phyloP scores from a whole-genome alignment of 139 green algal genomes.

The Asterochloris erici region DNA sequence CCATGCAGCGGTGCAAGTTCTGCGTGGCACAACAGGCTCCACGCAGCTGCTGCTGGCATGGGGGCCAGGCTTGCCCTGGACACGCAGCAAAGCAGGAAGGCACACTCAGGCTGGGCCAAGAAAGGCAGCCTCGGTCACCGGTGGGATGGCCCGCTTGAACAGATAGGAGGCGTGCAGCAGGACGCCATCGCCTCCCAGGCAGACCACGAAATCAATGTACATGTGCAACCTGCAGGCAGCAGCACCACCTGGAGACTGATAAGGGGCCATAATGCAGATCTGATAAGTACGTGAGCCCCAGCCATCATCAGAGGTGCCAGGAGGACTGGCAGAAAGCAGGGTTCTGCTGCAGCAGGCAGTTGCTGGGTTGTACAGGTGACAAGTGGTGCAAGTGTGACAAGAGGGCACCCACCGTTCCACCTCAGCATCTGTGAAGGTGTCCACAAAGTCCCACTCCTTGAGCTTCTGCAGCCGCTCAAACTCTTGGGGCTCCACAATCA shows the following conservation, averaged over 20 bases:
- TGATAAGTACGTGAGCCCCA: background rate
- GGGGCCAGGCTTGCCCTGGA: too few species aligned
- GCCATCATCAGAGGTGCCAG: too few species aligned
- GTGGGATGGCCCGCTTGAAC: conserved; percentile 66
- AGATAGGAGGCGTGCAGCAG: conserved; percentile 90
- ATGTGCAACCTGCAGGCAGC: conserved; percentile 43
- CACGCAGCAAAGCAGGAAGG: too few species aligned
- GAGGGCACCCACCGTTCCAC: conserved; percentile 28
- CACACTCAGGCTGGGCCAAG: background rate
- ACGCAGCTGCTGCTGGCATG: too few species aligned
- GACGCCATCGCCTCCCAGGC: conserved; percentile 94
- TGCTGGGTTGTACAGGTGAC: too few species aligned
- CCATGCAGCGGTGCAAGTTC: too few species aligned
- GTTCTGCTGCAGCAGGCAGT: background rate
- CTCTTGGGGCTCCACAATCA: conserved; percentile 85
- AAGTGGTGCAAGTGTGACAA: too few species aligned
- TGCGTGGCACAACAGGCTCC: too few species aligned
- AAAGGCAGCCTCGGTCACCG: conserved; percentile 25
- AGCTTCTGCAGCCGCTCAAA: conserved; percentile 31
- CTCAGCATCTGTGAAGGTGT: conserved; percentile 53
- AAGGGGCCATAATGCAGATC: too few species aligned
- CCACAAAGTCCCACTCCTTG: conserved; percentile 22
- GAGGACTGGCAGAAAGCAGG: background rate
- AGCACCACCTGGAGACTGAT: background rate
- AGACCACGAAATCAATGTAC: conserved; percentile 94